phyloP scores from a whole-genome alignment of 129 eudicot species.

The Flaveria trinervia region DNA sequence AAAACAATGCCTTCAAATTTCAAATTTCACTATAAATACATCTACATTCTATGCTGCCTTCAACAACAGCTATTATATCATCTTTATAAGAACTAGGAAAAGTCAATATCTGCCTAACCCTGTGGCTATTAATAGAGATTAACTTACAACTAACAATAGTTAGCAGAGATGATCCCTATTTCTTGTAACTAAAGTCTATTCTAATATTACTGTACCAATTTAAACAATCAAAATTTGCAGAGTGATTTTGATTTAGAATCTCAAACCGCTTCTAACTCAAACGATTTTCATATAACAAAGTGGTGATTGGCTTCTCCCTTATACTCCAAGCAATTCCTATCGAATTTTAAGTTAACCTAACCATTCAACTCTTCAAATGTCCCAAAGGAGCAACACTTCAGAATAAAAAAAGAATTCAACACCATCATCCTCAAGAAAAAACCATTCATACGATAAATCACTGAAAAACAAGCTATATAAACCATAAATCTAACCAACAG shows the following conservation, averaged over 20 bases:
- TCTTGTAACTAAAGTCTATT: not conserved
- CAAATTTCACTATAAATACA: not conserved
- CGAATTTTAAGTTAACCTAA: constrained; percentile 11
- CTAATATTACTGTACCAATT: not conserved
- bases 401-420: not conserved
- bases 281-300: not conserved
- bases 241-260: not conserved
- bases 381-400: not conserved
- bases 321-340: constrained; percentile 6
- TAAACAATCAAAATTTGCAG: not conserved
- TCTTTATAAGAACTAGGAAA: not conserved
- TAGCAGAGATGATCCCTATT: not conserved
- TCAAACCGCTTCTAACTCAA: not conserved
- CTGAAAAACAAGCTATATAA: not conserved
- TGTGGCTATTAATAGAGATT: not conserved
- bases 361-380: not conserved
- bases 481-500: not conserved
- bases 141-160: not conserved
- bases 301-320: constrained; percentile 2
- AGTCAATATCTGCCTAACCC: not conserved
- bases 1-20: not conserved
- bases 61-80: not conserved
- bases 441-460: not conserved
- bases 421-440: not conserved
- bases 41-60: not conserved